Percentiles rank a stretch among this genome's conserved stretches.
Conservation (phyloP, 495 filamentous ascomycete genomes). For the Daldinia concentrica region DNA sequence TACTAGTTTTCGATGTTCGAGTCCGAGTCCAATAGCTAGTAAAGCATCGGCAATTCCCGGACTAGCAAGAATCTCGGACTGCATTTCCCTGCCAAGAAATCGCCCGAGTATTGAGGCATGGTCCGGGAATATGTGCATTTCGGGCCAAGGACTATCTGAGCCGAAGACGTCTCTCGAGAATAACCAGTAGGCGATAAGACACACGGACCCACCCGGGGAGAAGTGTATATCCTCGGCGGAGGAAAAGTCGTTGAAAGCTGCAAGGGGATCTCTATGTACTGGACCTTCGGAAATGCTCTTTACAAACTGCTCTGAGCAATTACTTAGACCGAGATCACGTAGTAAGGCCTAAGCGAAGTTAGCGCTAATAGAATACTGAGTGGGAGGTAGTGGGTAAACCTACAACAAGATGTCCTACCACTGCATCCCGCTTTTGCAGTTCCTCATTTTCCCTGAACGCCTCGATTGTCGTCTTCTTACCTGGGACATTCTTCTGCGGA, state of each 20-base stretch:
- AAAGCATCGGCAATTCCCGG: conserved; percentile 58
- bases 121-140: conserved; percentile 70
- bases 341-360: conserved; percentile 67
- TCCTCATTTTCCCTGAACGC: conserved; percentile 69
- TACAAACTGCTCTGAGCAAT: conserved; percentile 46
- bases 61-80: conserved; percentile 47
- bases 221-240: conserved; percentile 72
- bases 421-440: conserved; percentile 70
- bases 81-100: conserved; percentile 64
- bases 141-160: conserved; percentile 53
- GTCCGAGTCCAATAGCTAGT: conserved; percentile 61
- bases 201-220: conserved; percentile 73
- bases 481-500: conserved; percentile 66
- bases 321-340: conserved; percentile 68
- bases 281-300: conserved; percentile 45
- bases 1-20: conserved; percentile 52
- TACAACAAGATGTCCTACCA: conserved; percentile 81
- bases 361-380: neutral
- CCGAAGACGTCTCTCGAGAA: conserved; percentile 64
- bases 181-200: conserved; percentile 67
- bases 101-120: conserved; percentile 66
- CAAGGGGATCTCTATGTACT: conserved; percentile 48
- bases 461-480: conserved; percentile 65
- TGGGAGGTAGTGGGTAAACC: conserved; percentile 40
- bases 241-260: conserved; percentile 54